Evolutionary conservation across 495 filamentous ascomycete genomes (phyloP), one percentile per base, ranked within the genome.

Genomic region (Penicillium flavigenum): DNA sequence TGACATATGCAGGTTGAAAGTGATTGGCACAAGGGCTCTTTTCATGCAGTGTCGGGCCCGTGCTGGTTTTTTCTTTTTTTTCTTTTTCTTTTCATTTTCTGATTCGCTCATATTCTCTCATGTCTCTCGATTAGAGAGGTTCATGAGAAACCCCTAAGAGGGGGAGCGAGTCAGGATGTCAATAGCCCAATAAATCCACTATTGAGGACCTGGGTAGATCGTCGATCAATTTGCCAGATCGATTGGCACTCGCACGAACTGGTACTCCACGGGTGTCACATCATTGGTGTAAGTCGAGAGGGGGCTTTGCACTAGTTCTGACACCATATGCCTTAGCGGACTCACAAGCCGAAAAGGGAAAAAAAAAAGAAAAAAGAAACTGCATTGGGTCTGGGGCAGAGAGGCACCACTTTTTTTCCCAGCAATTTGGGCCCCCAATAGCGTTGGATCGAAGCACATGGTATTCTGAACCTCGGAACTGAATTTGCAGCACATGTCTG

Each of bases 141-240:
- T 27, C 17, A 10, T 32, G 11, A 7, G 32, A 32, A 27, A 19
- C 8, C 51, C 20, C 49, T 12, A 14, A 38, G 34, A 20, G 27
- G 43, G 45, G 36, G 31, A 32, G 11, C 9, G 24, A 47, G 20
- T 54, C 47, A 60, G 5, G 34, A 38, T n/a, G 16, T n/a, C 16
- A 34, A 17, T 32, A 48, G 51, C 44, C 56, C 58, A 58, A 61
- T 54, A 39, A 53, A 58, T 62, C 66, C 63, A 60, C 66, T 64
- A 65, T 67, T 65, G 66, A 67, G 62, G 64, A 67, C 64, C 66
- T 61, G 62, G 64, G 61, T 17, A 64, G 66, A 69, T 54, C 26
- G 61, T 42, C 14, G 66, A 69, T 69, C 66, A 58, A 51, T 48
- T 47, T 27, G n/a, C 50, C 17, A 44, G 64, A 57, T 64, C 63